phyloP scores from a whole-genome alignment of 306 rosid genomes.

The Vigna radiata region DNA sequence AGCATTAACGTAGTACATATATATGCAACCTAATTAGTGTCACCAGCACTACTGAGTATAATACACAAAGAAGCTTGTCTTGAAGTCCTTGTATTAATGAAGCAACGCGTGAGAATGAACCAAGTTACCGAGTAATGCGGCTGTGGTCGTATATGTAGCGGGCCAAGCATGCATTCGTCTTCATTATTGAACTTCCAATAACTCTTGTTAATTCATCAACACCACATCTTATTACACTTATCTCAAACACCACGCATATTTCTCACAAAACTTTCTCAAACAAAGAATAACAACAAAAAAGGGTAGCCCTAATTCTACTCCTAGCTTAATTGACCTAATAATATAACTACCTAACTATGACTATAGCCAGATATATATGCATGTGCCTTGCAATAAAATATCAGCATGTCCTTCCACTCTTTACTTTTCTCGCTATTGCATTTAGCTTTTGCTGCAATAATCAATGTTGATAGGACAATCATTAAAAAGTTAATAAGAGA shows the following conservation, averaged over 20 bases:
- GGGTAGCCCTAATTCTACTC: neutral
- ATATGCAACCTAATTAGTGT: neutral
- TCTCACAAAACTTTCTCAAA: neutral
- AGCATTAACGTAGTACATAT: neutral
- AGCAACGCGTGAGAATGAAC: constrained; percentile 21
- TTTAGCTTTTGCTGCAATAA: constrained; percentile 30
- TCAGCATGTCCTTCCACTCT: constrained; percentile 15
- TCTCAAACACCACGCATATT: neutral
- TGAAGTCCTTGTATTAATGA: constrained; percentile 11
- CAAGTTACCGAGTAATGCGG: constrained; percentile 43
- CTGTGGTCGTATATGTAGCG: constrained; percentile 26
- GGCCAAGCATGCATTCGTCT: constrained; percentile 20
- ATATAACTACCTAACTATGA: neutral
- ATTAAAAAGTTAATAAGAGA: neutral
- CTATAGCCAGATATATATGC: constrained; percentile 6
- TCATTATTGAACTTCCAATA: constrained; percentile 34
- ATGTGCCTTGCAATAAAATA: neutral
- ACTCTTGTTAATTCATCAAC: neutral
- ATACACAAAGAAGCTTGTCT: neutral
- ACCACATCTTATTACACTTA: constrained; percentile 17
- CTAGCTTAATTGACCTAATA: constrained; percentile 19
- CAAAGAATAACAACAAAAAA: constrained; percentile 21
- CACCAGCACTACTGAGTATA: neutral
- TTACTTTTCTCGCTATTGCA: neutral
- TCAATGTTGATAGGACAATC: neutral